Percentiles rank a stretch among this genome's conserved stretches.
Evolutionary conservation across 352 stramenopile genomes (phyloP).

Genomic region (Phytophthora pistaciae): DNA sequence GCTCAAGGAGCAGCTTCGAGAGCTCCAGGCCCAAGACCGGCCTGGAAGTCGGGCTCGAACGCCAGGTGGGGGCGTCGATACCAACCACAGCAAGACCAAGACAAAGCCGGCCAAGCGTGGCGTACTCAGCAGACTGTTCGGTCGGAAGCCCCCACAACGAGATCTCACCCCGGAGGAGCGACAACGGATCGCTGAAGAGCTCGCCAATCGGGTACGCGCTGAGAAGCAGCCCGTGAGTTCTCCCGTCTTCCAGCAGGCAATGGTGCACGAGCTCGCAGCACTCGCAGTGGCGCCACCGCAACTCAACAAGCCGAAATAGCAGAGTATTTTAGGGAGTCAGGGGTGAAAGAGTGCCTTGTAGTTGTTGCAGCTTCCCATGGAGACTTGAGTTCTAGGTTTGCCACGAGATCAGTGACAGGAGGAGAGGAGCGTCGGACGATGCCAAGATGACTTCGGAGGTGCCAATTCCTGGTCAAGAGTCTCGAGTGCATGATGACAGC

Average conservation of each 20-base stretch:
- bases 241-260: conserved; percentile 55
- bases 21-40: conserved; percentile 39
- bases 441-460: conserved; percentile 30
- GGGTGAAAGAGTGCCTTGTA: not conserved
- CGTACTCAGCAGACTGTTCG: conserved; percentile 33
- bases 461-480: conserved; percentile 7
- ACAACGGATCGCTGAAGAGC: conserved; percentile 44
- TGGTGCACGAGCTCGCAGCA: conserved; percentile 55
- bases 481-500: conserved; percentile 8
- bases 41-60: conserved; percentile 14
- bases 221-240: conserved; percentile 64
- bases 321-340: conserved; percentile 18
- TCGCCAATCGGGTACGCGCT: conserved; percentile 41
- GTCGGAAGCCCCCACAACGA: conserved; percentile 14
- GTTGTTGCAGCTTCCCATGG: conserved; percentile 7
- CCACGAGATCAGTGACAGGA: not conserved
- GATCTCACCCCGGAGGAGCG: conserved; percentile 42
- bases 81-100: not conserved
- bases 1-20: conserved; percentile 65
- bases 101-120: conserved; percentile 30
- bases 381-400: not conserved
- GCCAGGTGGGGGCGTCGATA: conserved; percentile 12
- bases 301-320: conserved; percentile 38
- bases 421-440: conserved; percentile 5
- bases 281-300: conserved; percentile 13